Conservation (phyloP, 495 filamentous ascomycete genomes). For the Achaetomiella virescens region DNA sequence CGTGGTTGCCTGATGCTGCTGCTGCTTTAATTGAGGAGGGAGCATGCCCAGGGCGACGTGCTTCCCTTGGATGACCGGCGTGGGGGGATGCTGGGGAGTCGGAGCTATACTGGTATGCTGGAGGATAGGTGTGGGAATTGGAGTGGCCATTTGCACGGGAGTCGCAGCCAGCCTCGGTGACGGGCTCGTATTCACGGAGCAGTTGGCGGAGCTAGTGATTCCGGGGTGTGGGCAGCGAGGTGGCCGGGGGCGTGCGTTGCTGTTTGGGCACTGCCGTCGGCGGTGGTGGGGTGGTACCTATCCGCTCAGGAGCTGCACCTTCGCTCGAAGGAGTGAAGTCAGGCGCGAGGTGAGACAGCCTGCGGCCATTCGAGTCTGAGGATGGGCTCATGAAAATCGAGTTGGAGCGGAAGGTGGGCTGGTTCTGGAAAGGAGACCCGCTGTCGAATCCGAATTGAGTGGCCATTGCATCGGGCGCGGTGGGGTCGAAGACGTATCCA, state of each 20-base stretch:
- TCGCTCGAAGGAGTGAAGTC: slow-evolving; percentile 36
- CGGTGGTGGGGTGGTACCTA: slow-evolving; percentile 17
- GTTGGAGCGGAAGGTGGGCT: slow-evolving; percentile 46
- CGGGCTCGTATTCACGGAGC: slow-evolving; percentile 8
- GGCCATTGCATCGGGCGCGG: slow-evolving; percentile 36
- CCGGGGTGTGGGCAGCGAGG: slow-evolving; percentile 28
- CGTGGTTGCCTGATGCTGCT: slow-evolving; percentile 22
- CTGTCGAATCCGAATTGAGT: slow-evolving; percentile 25
- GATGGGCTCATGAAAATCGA: slow-evolving; percentile 50
- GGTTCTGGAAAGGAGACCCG: slow-evolving; percentile 30
- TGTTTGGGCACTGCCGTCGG: slow-evolving; percentile 14
- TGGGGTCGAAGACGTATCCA: slow-evolving; percentile 43
- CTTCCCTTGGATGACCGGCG: not conserved
- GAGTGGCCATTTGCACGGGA: slow-evolving; percentile 9
- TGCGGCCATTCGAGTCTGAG: slow-evolving; percentile 40
- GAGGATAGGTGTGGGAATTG: slow-evolving; percentile 22
- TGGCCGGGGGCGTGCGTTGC: not conserved
- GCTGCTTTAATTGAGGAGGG: slow-evolving; percentile 11
- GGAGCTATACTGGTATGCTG: slow-evolving; percentile 13
- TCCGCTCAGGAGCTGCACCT: slow-evolving; percentile 12
- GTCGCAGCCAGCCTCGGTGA: slow-evolving; percentile 14
- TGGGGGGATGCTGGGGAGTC: not conserved
- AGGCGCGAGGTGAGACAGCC: slow-evolving; percentile 50
- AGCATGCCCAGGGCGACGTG: not conserved
- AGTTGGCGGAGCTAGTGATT: slow-evolving; percentile 22